Evolutionary conservation across 768 basidiomycete genomes (phyloP).

Genomic region (Jaapia argillacea): DNA sequence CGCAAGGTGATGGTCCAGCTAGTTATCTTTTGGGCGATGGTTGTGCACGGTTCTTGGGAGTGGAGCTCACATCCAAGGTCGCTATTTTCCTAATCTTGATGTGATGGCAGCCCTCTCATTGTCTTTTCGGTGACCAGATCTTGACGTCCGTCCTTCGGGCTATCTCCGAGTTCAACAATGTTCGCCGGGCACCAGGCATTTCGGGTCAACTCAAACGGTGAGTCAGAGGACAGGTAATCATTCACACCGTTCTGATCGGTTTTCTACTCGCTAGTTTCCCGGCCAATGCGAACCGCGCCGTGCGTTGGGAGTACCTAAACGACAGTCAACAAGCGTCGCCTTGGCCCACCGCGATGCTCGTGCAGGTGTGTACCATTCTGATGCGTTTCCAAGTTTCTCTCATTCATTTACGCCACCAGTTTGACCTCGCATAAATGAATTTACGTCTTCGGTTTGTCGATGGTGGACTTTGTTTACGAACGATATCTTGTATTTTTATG

Average conservation of each 20-base stretch:
- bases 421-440: too few relatives aligned
- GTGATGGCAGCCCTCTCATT: background rate
- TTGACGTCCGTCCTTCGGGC: conserved; percentile 54
- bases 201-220: conserved; percentile 56
- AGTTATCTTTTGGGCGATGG: conserved; percentile 27
- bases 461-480: too few relatives aligned
- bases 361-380: conserved; percentile 22
- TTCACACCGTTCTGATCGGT: background rate
- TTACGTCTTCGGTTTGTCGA: too few relatives aligned
- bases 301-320: conserved; percentile 48
- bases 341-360: conserved; percentile 60
- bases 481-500: too few relatives aligned
- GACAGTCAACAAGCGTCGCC: conserved; percentile 36
- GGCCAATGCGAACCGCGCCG: conserved; percentile 32
- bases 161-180: conserved; percentile 44
- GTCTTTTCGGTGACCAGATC: conserved; percentile 26
- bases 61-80: conserved; percentile 47
- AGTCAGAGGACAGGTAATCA: background rate
- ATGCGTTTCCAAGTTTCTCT: conserved; percentile 16
- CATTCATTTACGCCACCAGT: too few relatives aligned
- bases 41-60: conserved; percentile 34
- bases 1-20: background rate
- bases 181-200: conserved; percentile 58
- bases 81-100: background rate
- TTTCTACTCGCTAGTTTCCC: conserved; percentile 6